These are phyloP conservation scores for Eutrema japonicum DNA, from an alignment of 345 rosid genomes.

Conservation along the genomic window DNA sequence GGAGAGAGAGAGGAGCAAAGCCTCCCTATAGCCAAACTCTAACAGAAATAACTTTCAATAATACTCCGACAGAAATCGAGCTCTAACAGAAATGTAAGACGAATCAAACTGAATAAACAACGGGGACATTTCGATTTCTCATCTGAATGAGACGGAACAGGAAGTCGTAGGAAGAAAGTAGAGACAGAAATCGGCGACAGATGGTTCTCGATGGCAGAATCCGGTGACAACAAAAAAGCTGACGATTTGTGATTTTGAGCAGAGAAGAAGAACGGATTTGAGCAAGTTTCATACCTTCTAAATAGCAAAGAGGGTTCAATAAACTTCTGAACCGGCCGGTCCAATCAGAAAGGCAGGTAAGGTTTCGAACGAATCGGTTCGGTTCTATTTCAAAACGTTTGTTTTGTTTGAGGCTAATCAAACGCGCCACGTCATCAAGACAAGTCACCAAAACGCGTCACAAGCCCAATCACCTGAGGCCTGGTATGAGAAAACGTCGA, in stretches of 20 bases:
- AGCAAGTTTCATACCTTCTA: not conserved
- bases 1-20: not conserved
- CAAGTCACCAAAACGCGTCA: constrained; percentile 39
- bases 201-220: not conserved
- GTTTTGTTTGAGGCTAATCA: not conserved
- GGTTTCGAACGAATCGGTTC: not conserved
- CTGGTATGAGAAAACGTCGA: constrained; percentile 29
- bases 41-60: not conserved
- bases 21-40: not conserved
- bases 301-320: not conserved
- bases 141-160: constrained; percentile 2
- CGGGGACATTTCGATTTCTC: not conserved
- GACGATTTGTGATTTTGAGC: constrained; percentile 25
- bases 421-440: constrained; percentile 32
- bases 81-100: constrained; percentile 13
- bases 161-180: not conserved
- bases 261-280: not conserved
- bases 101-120: constrained; percentile 8
- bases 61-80: constrained; percentile 6
- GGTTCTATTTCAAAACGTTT: not conserved
- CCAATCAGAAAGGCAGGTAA: not conserved
- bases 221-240: not conserved
- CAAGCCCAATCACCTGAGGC: constrained; percentile 32
- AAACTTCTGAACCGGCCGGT: constrained; percentile 11
- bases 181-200: not conserved